A percentile compares a stretch with the other conserved stretches of the same genome.
Conservation (phyloP, 2,329 filamentous ascomycete genomes). For the Endoconidiophora polonica region DNA sequence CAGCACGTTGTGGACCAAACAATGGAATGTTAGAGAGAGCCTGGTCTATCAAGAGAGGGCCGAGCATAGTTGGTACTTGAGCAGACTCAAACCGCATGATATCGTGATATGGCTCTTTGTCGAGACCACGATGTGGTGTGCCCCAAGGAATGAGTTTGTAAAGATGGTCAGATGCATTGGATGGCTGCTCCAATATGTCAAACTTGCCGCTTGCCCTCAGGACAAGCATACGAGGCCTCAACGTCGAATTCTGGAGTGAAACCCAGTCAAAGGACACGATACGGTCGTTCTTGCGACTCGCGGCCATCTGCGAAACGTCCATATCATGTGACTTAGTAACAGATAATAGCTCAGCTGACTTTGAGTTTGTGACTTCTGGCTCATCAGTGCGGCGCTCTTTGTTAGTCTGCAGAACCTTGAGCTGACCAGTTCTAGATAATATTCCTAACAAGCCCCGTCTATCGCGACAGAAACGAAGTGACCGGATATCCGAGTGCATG, state of each 20-base stretch:
- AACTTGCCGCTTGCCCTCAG: slow-evolving; percentile 43
- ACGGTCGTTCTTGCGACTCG: slow-evolving; percentile 36
- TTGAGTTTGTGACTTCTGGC: slow-evolving; percentile 18
- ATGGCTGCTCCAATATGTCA: slow-evolving; percentile 45
- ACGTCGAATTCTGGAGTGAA: slow-evolving; percentile 36
- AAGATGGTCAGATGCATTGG: slow-evolving; percentile 38
- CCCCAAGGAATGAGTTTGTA: slow-evolving; percentile 46
- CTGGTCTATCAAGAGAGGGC: slow-evolving; percentile 36
- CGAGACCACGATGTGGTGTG: slow-evolving; percentile 38
- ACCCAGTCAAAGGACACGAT: slow-evolving; percentile 56
- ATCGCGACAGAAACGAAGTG: slow-evolving; percentile 46
- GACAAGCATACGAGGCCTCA: slow-evolving; percentile 42
- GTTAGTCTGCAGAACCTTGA: slow-evolving; percentile 42
- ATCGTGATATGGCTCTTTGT: slow-evolving; percentile 36
- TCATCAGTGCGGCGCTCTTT: slow-evolving; percentile 30
- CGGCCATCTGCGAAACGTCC: slow-evolving; percentile 39
- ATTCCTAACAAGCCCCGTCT: slow-evolving; percentile 44
- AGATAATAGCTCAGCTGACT: slow-evolving; percentile 37
- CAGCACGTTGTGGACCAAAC: slow-evolving; percentile 35
- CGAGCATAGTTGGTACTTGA: slow-evolving; percentile 35
- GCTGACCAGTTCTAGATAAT: slow-evolving; percentile 44
- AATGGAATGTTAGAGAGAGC: slow-evolving; percentile 36
- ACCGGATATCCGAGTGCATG: slow-evolving; percentile 44
- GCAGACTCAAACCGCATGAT: slow-evolving; percentile 42
- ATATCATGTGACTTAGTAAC: slow-evolving; percentile 44